Evolutionary conservation across 2,329 filamentous ascomycete genomes (phyloP).

Genomic region (Aspergillus fischeri): DNA sequence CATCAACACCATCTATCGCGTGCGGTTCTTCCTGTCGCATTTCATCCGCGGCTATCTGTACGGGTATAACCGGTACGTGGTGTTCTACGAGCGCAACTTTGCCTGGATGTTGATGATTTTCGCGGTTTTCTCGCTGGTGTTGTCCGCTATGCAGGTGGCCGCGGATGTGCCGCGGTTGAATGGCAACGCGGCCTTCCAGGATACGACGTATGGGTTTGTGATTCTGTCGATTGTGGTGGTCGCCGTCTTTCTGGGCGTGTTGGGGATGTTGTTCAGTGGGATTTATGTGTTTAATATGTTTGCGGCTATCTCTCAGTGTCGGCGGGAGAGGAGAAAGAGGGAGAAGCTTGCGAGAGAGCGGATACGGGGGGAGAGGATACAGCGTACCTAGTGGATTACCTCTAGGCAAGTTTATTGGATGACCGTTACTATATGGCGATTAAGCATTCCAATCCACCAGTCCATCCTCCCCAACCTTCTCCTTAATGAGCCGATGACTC

Average conservation of each 20-base stretch:
- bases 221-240: neutral
- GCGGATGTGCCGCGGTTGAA: neutral
- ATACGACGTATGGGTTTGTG: neutral
- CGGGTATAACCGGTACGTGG: constrained; percentile 34
- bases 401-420: too few relatives aligned
- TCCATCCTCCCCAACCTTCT: constrained; percentile 40
- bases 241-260: neutral
- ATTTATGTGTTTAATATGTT: neutral
- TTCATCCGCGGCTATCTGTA: constrained; percentile 27
- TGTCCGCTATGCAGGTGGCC: constrained; percentile 49
- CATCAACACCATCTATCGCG: constrained; percentile 42
- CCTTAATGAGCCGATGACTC: constrained; percentile 37
- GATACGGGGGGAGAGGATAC: neutral
- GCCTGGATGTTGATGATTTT: constrained; percentile 38
- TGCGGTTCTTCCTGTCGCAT: constrained; percentile 26
- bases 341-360: neutral
- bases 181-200: neutral
- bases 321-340: neutral
- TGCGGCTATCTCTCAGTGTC: neutral
- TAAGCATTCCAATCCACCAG: constrained; percentile 31
- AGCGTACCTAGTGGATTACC: neutral
- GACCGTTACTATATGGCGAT: too few relatives aligned
- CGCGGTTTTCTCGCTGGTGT: constrained; percentile 43
- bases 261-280: neutral
- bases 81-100: constrained; percentile 44